These are phyloP conservation scores for Amoebophrya sp. DNA, from an alignment of 169 alveolate species.

Conservation along the genomic window DNA sequence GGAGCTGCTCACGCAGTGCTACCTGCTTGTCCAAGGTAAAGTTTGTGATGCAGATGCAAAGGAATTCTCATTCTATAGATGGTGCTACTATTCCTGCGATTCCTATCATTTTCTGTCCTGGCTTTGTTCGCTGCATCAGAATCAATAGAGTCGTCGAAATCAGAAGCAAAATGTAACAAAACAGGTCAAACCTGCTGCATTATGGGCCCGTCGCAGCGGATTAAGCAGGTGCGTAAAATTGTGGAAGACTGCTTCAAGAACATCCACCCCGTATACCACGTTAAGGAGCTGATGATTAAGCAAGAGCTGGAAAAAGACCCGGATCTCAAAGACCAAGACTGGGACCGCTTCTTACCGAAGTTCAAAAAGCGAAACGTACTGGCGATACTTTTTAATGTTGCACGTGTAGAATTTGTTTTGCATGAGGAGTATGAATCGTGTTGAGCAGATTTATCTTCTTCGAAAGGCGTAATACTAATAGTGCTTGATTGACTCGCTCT, in stretches of 20 bases:
- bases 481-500: too few species aligned
- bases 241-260: constrained; percentile 96
- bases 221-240: constrained; percentile 65
- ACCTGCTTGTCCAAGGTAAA: constrained; percentile 77
- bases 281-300: constrained; percentile 97
- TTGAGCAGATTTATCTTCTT: too few species aligned
- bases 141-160: not conserved
- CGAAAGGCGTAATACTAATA: too few species aligned
- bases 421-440: too few species aligned
- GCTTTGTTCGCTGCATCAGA: constrained; percentile 38
- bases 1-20: constrained; percentile 96
- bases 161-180: not conserved
- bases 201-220: not conserved
- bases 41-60: constrained; percentile 60
- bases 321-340: constrained; percentile 39
- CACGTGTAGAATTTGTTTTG: too few species aligned
- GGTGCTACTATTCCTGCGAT: too few species aligned
- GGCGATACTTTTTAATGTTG: too few species aligned
- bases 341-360: constrained; percentile 88
- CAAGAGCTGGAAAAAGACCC: constrained; percentile 90
- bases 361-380: constrained; percentile 90
- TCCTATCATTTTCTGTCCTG: too few species aligned
- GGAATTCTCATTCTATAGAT: too few species aligned
- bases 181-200: not conserved
- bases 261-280: constrained; percentile 97